Base-by-base conservation (phyloP, 164 flowering plant genomes). In the Tinospora cordifolia region DNA sequence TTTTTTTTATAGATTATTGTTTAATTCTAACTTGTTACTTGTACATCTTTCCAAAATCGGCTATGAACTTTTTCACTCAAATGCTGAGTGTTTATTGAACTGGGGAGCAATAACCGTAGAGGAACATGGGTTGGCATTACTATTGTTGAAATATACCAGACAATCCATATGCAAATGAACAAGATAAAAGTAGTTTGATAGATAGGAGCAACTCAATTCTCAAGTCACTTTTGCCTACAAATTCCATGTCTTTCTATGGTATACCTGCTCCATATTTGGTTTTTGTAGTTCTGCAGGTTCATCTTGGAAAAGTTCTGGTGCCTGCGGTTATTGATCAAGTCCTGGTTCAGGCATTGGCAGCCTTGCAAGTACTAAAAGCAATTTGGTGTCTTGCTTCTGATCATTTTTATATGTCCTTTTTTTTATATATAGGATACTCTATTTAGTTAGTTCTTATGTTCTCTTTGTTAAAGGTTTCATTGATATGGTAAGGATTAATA, bases 361-460 rank as follows among this genome's bases (percentile, higher is more conserved):
- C 99, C 47, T 84, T 94, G 80, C 96, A 94, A 79, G 91, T 84
- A 46, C 73, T 94, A 69, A 94, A 92, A 97, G 99, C 90, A 81
- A 47, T 38, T 54, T 26, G 67, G 21, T 58, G 66, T 46, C 36
- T 41, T 11, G 22, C 15, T 66, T 12, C 46, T 22, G 30, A 65
- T 8, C 2, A 17, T 21, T 65, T n/a, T 17, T 39, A 11, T 38
- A 38, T 38, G 51, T 41, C n/a, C 7, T 11, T 7, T 14, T 14
- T 15, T 6, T 51, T 51, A 10, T n/a, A 22, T 51, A n/a, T 5
- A 17, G 17, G 17, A 22, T 8, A 17, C 44, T 63, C 38, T 34
- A 34, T 63, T 63, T 63, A 63, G 13, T 13, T 26, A 63, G 19
- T 63, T 27, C 40, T 34, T 30, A 10, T 15, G 66, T 36, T 63